These are phyloP conservation scores for Quercus alba DNA, from an alignment of 306 rosid species.

Conservation along the genomic window DNA sequence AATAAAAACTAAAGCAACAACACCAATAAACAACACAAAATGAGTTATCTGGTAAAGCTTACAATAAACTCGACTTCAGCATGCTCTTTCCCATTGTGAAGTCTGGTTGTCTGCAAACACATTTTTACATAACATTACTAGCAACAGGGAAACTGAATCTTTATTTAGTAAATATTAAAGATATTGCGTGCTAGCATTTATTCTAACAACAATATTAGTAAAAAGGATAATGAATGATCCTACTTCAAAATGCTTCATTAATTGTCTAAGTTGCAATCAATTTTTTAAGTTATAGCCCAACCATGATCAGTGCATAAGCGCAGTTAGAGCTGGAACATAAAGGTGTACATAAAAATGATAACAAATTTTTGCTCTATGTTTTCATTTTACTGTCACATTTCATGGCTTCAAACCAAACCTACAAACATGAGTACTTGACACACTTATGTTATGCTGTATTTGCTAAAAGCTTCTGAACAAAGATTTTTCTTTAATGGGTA, in stretches of 20 bases:
- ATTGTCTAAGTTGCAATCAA: neutral
- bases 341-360: too few relatives aligned
- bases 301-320: neutral
- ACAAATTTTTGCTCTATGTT: neutral
- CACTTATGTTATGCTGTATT: neutral
- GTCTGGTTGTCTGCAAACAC: constrained; percentile 66
- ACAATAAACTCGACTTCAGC: constrained; percentile 92
- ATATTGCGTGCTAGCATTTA: neutral
- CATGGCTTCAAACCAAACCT: neutral
- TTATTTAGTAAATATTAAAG: neutral
- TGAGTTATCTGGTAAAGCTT: constrained; percentile 31
- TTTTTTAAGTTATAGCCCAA: neutral
- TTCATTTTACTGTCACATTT: neutral
- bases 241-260: neutral
- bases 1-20: neutral
- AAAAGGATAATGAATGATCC: neutral
- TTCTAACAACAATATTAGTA: neutral
- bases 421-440: neutral
- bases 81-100: constrained; percentile 81
- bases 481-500: neutral
- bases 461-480: neutral
- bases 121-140: neutral
- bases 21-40: neutral
- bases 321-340: neutral
- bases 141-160: neutral